phyloP scores from a whole-genome alignment of 192 early-diverging fungal genomes.

The Chytriomyces sp. region DNA sequence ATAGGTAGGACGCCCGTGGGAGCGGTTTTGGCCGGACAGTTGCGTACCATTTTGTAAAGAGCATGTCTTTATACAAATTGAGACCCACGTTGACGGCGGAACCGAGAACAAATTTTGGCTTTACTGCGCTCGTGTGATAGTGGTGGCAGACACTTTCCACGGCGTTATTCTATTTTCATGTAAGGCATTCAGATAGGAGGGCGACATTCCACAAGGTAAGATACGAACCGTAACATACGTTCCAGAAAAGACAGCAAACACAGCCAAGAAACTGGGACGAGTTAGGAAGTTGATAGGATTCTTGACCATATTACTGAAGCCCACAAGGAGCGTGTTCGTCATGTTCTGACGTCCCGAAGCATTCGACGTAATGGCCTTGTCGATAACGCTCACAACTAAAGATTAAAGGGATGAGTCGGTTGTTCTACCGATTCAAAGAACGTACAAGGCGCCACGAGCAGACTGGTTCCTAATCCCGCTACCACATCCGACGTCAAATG shows the following conservation, averaged over 20 bases:
- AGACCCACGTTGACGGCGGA: slow-evolving; percentile 43
- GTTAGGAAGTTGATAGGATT: slow-evolving; percentile 31
- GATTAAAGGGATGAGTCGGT: background rate
- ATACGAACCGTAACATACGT: slow-evolving; percentile 25
- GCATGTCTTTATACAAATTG: slow-evolving; percentile 43
- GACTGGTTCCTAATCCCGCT: slow-evolving; percentile 3
- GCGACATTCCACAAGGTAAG: background rate
- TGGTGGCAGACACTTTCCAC: slow-evolving; percentile 39
- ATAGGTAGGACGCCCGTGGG: slow-evolving; percentile 25
- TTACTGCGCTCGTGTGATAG: slow-evolving; percentile 10
- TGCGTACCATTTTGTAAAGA: slow-evolving; percentile 38
- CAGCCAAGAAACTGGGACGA: slow-evolving; percentile 35
- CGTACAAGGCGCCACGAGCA: slow-evolving; percentile 12
- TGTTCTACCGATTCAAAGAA: background rate
- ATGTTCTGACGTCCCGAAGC: slow-evolving; percentile 40
- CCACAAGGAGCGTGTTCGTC: slow-evolving; percentile 11
- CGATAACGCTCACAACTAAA: slow-evolving; percentile 48
- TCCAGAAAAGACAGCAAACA: slow-evolving; percentile 42
- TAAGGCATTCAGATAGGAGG: background rate
- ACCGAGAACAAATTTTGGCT: slow-evolving; percentile 42
- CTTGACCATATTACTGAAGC: slow-evolving; percentile 28
- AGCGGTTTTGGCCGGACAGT: slow-evolving; percentile 34
- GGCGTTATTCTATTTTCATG: slow-evolving; percentile 38
- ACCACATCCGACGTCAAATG: slow-evolving; percentile 3
- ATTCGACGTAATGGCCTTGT: slow-evolving; percentile 50